Percentiles rank a stretch among this genome's conserved stretches.
These are phyloP conservation scores for Gaultheria prostrata DNA, from an alignment of 148 eudicot genomes.

Conservation along the genomic window DNA sequence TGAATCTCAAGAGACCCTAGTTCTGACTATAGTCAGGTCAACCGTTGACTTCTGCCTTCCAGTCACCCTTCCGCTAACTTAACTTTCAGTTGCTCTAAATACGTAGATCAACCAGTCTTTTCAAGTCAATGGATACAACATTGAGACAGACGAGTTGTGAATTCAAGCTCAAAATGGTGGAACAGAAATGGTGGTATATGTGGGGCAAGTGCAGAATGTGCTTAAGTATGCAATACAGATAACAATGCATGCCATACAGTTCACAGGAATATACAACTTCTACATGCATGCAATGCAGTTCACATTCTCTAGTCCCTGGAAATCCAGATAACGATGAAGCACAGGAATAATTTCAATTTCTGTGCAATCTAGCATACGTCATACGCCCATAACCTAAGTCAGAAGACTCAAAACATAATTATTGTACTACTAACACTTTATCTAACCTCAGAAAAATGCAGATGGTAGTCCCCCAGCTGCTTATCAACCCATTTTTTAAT, in stretches of 20 bases:
- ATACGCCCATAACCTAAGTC: not conserved
- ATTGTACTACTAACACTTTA: constrained; percentile 16
- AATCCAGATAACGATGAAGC: not conserved
- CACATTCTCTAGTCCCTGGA: not conserved
- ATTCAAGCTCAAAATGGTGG: not conserved
- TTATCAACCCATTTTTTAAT: constrained; percentile 89
- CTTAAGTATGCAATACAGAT: not conserved
- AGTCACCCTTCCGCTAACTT: not conserved
- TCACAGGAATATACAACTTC: too few relatives aligned
- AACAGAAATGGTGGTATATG: not conserved
- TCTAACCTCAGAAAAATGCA: constrained; percentile 75
- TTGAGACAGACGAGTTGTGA: not conserved
- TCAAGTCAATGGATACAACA: not conserved
- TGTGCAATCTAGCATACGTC: not conserved
- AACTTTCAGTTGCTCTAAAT: not conserved
- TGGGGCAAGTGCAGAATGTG: not conserved
- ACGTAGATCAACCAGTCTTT: not conserved
- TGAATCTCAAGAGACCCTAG: not conserved
- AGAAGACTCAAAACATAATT: constrained; percentile 5
- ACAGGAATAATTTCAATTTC: not conserved
- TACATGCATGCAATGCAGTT: not conserved
- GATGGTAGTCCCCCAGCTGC: constrained; percentile 87
- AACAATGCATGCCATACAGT: too few relatives aligned
- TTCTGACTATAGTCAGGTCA: too few relatives aligned
- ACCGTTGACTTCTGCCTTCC: not conserved